Base-by-base conservation (phyloP, 257 asterid genomes). In the Misopates orontium region DNA sequence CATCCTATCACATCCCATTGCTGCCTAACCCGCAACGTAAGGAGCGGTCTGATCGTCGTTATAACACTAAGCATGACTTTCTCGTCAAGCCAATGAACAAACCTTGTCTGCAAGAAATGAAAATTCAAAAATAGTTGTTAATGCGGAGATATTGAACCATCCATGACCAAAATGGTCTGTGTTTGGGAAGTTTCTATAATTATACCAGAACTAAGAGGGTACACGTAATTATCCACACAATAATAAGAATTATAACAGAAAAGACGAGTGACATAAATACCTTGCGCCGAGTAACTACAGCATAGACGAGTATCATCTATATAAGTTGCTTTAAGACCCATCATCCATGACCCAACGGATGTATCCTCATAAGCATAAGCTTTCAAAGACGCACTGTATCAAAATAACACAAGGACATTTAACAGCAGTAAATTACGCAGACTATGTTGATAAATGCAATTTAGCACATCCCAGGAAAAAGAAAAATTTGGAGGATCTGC, bases 291-390 rank as follows among this genome's bases (percentile, higher is more conserved):
- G 74, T 78, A 71, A 77, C 78, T 65, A 76, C 98, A 91, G 79
- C 98, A 91, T 52, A 91, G 60, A 58, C 84, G 95, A 69, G 79
- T 82, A 61, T 91, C 98, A 53, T 91, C 98, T 71, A 79, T 85
- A 66, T 91, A 85, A 52, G 90, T 89, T 72, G 95, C 86, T 72
- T 73, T 78, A 63, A 91, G 73, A 48, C 98, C 98, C 83, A 91
- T 88, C 96, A 91, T 89, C 98, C 98, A 91, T n/a, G 98, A 91
- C 7, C 98, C 96, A 17, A 91, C 79, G 15, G 96, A 87, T 70
- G 64, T 76, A 77, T 91, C 98, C 56, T 85, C 96, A 25, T 85
- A 86, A 22, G 96, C 95, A 55, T 87, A 91, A 50, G 85, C 81
- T 83, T 89, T 91, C 80, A 91, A 76, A 24, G 95, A 87, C 42